Percentiles rank a stretch among this genome's conserved stretches.
These are phyloP conservation scores for Olyra latifolia DNA, from an alignment of 176 grass and related monocot genomes.

Conservation along the genomic window DNA sequence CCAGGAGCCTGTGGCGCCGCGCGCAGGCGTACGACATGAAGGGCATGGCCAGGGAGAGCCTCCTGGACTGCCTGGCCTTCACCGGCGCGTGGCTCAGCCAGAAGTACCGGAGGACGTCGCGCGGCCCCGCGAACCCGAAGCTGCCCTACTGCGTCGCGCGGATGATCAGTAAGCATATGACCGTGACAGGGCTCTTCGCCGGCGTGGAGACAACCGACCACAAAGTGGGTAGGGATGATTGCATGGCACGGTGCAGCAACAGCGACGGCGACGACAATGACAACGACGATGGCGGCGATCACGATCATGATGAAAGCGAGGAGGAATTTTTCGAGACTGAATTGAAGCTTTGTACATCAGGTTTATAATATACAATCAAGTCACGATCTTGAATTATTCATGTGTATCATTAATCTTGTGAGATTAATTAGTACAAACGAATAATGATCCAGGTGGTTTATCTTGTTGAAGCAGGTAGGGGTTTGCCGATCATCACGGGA, in stretches of 20 bases:
- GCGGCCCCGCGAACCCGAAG: slow-evolving; percentile 36
- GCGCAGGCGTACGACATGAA: slow-evolving; percentile 94
- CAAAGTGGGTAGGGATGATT: slow-evolving; percentile 13
- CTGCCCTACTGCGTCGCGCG: slow-evolving; percentile 72
- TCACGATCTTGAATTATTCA: background rate
- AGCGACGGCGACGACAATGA: background rate
- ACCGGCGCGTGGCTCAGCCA: slow-evolving; percentile 47
- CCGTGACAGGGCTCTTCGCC: slow-evolving; percentile 60
- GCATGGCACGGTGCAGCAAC: slow-evolving; percentile 11
- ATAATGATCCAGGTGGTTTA: slow-evolving; percentile 13
- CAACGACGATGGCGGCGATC: background rate
- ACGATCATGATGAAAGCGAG: slow-evolving; percentile 32
- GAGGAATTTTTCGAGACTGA: slow-evolving; percentile 23
- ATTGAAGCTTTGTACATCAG: slow-evolving; percentile 34
- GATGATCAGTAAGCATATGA: slow-evolving; percentile 95
- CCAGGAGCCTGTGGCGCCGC: slow-evolving; percentile 79
- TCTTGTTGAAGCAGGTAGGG: slow-evolving; percentile 37
- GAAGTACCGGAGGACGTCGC: slow-evolving; percentile 10
- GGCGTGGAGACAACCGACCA: slow-evolving; percentile 4
- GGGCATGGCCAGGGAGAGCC: slow-evolving; percentile 92
- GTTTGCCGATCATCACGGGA: slow-evolving; percentile 36
- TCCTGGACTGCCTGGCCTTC: slow-evolving; percentile 84
- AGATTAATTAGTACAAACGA: background rate
- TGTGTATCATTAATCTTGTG: background rate
- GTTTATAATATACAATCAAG: background rate